These are phyloP conservation scores for Pichia membranifaciens DNA, from an alignment of 805 yeast species.

Conservation along the genomic window DNA sequence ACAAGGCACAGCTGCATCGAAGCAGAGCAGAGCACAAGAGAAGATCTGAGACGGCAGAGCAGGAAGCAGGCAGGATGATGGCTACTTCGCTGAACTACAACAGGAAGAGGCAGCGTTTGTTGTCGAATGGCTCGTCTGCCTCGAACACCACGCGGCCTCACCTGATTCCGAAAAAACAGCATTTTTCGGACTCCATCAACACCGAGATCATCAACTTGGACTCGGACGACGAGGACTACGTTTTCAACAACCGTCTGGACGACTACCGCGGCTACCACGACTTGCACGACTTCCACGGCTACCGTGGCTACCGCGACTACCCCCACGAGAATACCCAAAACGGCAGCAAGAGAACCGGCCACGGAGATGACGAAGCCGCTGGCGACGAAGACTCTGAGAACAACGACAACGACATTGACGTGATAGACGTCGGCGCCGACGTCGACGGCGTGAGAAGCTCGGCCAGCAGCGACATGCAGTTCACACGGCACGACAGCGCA, in stretches of 20 bases:
- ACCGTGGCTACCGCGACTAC: neutral
- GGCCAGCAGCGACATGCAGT: too few relatives aligned
- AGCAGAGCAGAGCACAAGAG: too few relatives aligned
- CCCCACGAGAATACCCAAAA: too few relatives aligned
- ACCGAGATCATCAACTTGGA: slow-evolving; percentile 34
- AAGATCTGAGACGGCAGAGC: too few relatives aligned
- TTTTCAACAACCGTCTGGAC: slow-evolving; percentile 19
- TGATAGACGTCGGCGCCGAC: too few relatives aligned
- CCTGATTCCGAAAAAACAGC: slow-evolving; percentile 12
- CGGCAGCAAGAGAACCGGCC: too few relatives aligned
- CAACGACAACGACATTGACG: too few relatives aligned
- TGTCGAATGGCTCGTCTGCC: slow-evolving; percentile 10
- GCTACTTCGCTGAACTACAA: slow-evolving; percentile 5
- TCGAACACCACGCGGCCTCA: slow-evolving; percentile 9
- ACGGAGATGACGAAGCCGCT: too few relatives aligned
- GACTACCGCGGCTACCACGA: slow-evolving; percentile 4
- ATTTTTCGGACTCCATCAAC: slow-evolving; percentile 5
- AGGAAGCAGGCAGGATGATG: slow-evolving; percentile 1
- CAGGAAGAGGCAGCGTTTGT: slow-evolving; percentile 10
- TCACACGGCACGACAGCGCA: neutral
- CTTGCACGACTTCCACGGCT: neutral
- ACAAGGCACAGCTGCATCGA: too few relatives aligned
- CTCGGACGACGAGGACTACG: slow-evolving; percentile 37
- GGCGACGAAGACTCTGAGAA: too few relatives aligned
- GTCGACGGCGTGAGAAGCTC: too few relatives aligned